Evolutionary conservation across 75 land plant species (phyloP).

Genomic region (Selaginella tamariscina): DNA sequence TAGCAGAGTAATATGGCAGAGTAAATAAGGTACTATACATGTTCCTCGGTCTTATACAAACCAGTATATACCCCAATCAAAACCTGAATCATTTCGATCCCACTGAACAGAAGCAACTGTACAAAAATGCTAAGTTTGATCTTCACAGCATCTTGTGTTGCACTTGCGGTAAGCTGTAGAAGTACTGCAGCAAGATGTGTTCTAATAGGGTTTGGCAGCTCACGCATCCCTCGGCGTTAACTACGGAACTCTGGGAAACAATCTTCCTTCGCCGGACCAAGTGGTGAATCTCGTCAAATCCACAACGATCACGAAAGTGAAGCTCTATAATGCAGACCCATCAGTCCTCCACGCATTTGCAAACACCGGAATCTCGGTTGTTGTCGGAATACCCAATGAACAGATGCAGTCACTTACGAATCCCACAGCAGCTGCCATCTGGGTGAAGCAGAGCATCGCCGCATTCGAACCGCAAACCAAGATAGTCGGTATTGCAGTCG

Average conservation of each 20-base stretch:
- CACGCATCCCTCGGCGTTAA: no score
- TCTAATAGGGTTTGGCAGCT: no score
- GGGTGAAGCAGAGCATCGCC: slow-evolving; percentile 48
- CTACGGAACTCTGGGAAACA: slow-evolving; percentile 64
- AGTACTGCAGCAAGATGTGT: no score
- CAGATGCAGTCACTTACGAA: slow-evolving; percentile 28
- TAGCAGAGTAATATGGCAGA: no score
- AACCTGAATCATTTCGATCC: no score
- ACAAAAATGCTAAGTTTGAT: no score
- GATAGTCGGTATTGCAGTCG: slow-evolving; percentile 44
- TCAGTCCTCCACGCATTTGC: slow-evolving; percentile 42
- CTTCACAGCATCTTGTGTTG: no score
- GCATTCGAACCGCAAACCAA: slow-evolving; percentile 42
- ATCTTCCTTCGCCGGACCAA: slow-evolving; percentile 54
- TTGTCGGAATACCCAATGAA: slow-evolving; percentile 44
- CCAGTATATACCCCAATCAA: no score
- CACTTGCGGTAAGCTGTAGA: no score
- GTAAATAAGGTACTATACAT: no score
- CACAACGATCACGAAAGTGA: slow-evolving; percentile 39
- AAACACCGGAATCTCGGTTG: slow-evolving; percentile 37
- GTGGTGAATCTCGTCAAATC: slow-evolving; percentile 44
- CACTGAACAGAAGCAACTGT: no score
- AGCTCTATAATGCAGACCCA: slow-evolving; percentile 56
- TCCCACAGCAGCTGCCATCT: slow-evolving; percentile 34
- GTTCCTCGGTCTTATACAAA: no score